phyloP scores from a whole-genome alignment of 192 early-diverging fungal species.

The Backusella macrospora region DNA sequence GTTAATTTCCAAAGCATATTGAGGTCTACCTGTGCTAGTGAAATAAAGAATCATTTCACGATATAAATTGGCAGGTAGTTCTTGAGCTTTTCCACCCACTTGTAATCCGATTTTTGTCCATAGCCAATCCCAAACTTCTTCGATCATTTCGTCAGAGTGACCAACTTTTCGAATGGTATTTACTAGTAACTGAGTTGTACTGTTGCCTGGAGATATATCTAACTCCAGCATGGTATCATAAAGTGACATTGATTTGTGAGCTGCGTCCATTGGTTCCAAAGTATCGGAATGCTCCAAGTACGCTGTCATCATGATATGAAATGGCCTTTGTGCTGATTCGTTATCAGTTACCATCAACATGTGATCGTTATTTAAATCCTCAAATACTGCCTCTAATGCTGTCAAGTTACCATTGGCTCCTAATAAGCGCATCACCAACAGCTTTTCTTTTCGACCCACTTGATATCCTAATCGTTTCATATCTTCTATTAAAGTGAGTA shows the following conservation, averaged over 20 bases:
- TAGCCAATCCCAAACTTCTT: slow-evolving; percentile 41
- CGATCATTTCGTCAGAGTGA: slow-evolving; percentile 17
- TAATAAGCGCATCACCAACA: slow-evolving; percentile 35
- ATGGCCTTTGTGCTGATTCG: slow-evolving; percentile 23
- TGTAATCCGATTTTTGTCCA: slow-evolving; percentile 33
- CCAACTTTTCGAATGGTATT: slow-evolving; percentile 26
- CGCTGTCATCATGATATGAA: slow-evolving; percentile 23
- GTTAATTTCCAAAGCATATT: slow-evolving; percentile 38
- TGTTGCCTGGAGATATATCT: slow-evolving; percentile 59
- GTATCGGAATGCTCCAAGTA: slow-evolving; percentile 17
- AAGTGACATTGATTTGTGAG: slow-evolving; percentile 64
- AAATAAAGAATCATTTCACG: slow-evolving; percentile 40
- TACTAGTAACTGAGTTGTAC: slow-evolving; percentile 32
- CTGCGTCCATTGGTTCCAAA: slow-evolving; percentile 10
- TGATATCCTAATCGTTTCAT: slow-evolving; percentile 37
- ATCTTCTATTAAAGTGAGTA: slow-evolving; percentile 37
- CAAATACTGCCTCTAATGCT: slow-evolving; percentile 37
- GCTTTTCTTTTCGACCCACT: slow-evolving; percentile 30
- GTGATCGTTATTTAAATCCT: slow-evolving; percentile 25
- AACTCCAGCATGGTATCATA: slow-evolving; percentile 62
- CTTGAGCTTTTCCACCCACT: slow-evolving; percentile 2
- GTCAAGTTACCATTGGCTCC: slow-evolving; percentile 32
- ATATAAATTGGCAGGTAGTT: slow-evolving; percentile 28
- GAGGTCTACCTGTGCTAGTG: slow-evolving; percentile 28
- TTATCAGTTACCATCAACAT: not conserved